phyloP scores from a whole-genome alignment of 176 grass and related monocot species.

The Pharus latifolius region DNA sequence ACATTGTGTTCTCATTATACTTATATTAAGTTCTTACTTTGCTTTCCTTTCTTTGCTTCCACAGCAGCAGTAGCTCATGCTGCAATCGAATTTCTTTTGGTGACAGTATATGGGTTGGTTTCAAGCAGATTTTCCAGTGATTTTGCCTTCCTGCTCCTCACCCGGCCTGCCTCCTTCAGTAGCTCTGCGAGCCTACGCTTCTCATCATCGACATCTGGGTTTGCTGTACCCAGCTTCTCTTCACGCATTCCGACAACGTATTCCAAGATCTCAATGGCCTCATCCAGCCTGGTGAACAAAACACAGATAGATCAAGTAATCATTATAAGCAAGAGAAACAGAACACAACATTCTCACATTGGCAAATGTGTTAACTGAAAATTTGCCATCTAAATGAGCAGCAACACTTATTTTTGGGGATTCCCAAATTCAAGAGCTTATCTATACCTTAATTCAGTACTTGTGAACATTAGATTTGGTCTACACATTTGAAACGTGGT shows the following conservation, averaged over 20 bases:
- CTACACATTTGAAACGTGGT: too few relatives aligned
- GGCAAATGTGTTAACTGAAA: neutral
- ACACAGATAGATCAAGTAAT: neutral
- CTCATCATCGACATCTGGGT: constrained; percentile 88
- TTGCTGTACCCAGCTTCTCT: constrained; percentile 89
- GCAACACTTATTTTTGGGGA: too few relatives aligned
- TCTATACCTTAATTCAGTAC: too few relatives aligned
- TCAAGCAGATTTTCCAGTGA: constrained; percentile 77
- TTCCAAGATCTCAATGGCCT: constrained; percentile 93
- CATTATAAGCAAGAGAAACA: neutral
- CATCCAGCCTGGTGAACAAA: constrained; percentile 55
- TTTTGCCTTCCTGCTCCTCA: constrained; percentile 70
- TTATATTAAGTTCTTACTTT: neutral
- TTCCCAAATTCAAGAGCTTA: too few relatives aligned
- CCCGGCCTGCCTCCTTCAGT: constrained; percentile 86
- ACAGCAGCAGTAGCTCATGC: constrained; percentile 13
- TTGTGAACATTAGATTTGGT: too few relatives aligned
- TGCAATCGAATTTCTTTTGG: constrained; percentile 38
- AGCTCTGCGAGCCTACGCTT: constrained; percentile 77
- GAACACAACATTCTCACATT: neutral
- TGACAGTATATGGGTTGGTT: constrained; percentile 36
- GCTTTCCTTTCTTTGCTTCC: neutral
- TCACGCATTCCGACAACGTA: constrained; percentile 82
- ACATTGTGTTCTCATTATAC: neutral
- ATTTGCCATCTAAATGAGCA: too few relatives aligned